Evolutionary conservation across 495 filamentous ascomycete species (phyloP).

Genomic region (Tuber magnatum): DNA sequence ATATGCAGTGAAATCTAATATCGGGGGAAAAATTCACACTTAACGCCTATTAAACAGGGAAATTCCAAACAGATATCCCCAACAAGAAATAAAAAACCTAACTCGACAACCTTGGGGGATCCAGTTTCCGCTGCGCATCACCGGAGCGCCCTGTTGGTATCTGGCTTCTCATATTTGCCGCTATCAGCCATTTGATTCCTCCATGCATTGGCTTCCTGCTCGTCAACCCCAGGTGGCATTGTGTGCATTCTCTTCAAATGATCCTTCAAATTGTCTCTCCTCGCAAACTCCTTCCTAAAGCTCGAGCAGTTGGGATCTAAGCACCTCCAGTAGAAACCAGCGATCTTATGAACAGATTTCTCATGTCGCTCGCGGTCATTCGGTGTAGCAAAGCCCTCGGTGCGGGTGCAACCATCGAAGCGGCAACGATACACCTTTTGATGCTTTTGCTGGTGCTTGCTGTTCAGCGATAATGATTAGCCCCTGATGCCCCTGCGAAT

Average conservation of each 20-base stretch:
- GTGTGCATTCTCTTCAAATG: slow-evolving; percentile 41
- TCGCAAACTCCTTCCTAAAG: slow-evolving; percentile 39
- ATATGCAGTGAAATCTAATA: slow-evolving; percentile 4
- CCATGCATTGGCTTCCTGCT: slow-evolving; percentile 36
- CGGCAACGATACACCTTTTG: slow-evolving; percentile 38
- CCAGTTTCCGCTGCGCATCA: background rate
- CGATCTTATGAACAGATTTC: slow-evolving; percentile 40
- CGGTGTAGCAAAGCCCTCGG: slow-evolving; percentile 40
- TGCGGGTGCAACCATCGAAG: slow-evolving; percentile 33
- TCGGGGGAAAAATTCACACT: background rate
- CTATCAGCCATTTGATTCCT: slow-evolving; percentile 39
- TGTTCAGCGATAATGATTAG: slow-evolving; percentile 9
- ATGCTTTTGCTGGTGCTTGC: slow-evolving; percentile 40
- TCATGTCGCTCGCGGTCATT: slow-evolving; percentile 41
- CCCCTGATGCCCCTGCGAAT: background rate
- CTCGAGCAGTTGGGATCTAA: slow-evolving; percentile 39
- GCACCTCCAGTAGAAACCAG: slow-evolving; percentile 41
- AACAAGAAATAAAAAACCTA: background rate
- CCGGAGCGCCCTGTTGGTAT: background rate
- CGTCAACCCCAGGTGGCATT: slow-evolving; percentile 35
- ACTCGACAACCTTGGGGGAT: background rate
- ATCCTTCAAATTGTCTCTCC: slow-evolving; percentile 41
- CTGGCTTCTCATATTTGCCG: slow-evolving; percentile 33
- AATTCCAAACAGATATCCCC: background rate
- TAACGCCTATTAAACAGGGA: background rate